Conservation (phyloP, 225 moss, liverwort and hornwort species). For the Anthoceros angustus region DNA sequence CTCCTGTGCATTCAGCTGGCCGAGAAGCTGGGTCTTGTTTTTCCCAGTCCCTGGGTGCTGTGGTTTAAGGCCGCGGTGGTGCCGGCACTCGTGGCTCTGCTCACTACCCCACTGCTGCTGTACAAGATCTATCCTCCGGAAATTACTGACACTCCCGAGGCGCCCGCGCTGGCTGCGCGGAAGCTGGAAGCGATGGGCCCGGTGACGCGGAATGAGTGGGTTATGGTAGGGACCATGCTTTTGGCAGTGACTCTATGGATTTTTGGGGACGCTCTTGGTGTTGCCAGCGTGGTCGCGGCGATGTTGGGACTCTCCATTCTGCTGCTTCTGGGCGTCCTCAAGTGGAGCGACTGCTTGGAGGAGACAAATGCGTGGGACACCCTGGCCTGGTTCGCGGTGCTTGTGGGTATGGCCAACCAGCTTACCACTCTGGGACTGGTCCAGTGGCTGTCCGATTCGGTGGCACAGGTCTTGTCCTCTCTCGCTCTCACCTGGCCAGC, state of each 20-base stretch:
- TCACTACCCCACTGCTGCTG: slow-evolving; percentile 69
- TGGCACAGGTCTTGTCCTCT: slow-evolving; percentile 57
- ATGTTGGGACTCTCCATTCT: slow-evolving; percentile 95
- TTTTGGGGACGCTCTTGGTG: slow-evolving; percentile 73
- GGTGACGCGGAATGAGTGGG: slow-evolving; percentile 71
- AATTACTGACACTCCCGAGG: slow-evolving; percentile 78
- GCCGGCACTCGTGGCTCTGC: slow-evolving; percentile 57
- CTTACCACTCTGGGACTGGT: slow-evolving; percentile 75
- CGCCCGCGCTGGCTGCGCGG: slow-evolving; percentile 62
- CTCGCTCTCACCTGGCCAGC: slow-evolving; percentile 82
- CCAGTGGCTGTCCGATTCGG: slow-evolving; percentile 80
- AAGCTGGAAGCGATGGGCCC: slow-evolving; percentile 82
- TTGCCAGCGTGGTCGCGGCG: slow-evolving; percentile 93
- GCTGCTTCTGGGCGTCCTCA: slow-evolving; percentile 62
- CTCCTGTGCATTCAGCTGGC: slow-evolving; percentile 90
- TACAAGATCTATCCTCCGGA: slow-evolving; percentile 91
- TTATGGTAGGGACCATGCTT: slow-evolving; percentile 88
- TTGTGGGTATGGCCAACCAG: slow-evolving; percentile 94
- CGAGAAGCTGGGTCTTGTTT: slow-evolving; percentile 66
- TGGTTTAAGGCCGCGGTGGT: slow-evolving; percentile 93
- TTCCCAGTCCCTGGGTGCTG: slow-evolving; percentile 73
- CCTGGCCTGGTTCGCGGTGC: slow-evolving; percentile 91
- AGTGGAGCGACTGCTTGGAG: slow-evolving; percentile 94
- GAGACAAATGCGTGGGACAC: slow-evolving; percentile 99
- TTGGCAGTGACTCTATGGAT: slow-evolving; percentile 94